Percentiles rank a stretch among this genome's conserved stretches.
These are phyloP conservation scores for Mesostigma viride DNA, from an alignment of 139 green algal species.

Conservation along the genomic window DNA sequence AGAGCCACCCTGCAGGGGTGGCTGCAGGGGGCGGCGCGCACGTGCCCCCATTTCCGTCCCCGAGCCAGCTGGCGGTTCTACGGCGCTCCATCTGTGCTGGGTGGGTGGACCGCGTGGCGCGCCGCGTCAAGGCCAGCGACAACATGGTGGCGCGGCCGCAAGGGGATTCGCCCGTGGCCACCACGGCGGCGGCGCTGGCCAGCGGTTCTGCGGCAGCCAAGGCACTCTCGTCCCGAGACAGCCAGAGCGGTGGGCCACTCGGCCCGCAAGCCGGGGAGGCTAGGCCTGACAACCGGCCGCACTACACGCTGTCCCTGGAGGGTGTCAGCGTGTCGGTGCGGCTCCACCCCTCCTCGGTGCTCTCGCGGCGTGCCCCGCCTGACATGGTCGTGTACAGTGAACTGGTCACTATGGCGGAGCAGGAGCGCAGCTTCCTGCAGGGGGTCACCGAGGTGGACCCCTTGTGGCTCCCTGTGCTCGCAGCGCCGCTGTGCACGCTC, in stretches of 20 bases:
- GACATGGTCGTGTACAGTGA: constrained; percentile 68
- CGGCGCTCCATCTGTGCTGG: constrained; percentile 57
- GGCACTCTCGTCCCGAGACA: no score
- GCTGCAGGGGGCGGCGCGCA: background rate
- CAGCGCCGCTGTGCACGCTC: constrained; percentile 15
- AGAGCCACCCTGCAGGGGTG: background rate
- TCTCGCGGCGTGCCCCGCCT: constrained; percentile 46
- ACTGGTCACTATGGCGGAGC: constrained; percentile 59
- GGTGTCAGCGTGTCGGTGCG: constrained; percentile 65
- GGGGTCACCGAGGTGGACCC: constrained; percentile 22
- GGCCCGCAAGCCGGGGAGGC: no score
- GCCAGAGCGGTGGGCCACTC: no score
- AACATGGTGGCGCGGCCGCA: constrained; percentile 8
- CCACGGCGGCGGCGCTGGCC: constrained; percentile 46
- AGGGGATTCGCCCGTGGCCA: constrained; percentile 30
- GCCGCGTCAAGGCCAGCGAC: constrained; percentile 10
- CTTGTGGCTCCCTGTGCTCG: constrained; percentile 17
- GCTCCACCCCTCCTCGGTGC: constrained; percentile 72
- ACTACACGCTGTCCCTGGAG: no score
- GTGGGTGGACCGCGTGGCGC: constrained; percentile 69
- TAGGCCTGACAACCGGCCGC: no score
- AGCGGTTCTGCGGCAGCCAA: no score
- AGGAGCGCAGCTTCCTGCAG: constrained; percentile 83
- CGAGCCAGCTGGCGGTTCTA: constrained; percentile 36
- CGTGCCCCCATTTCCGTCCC: background rate